These are phyloP conservation scores for Medicago ruthenica DNA, from an alignment of 306 rosid species.

Conservation along the genomic window DNA sequence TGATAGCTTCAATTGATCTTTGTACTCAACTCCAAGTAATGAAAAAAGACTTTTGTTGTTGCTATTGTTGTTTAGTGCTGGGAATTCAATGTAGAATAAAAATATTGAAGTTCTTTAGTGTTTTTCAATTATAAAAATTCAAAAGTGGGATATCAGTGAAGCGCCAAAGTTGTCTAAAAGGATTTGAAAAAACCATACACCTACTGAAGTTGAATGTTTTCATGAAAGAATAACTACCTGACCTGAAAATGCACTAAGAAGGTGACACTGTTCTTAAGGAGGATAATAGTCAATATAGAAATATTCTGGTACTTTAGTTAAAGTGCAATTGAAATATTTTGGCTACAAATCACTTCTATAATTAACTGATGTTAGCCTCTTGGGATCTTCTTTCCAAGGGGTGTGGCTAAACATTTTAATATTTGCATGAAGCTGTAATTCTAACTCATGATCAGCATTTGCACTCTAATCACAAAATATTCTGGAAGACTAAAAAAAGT, in stretches of 20 bases:
- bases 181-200: background rate
- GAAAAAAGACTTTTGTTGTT: background rate
- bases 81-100: background rate
- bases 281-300: no score
- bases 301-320: background rate
- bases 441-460: constrained; percentile 8
- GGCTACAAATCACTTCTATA: background rate
- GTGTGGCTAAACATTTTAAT: constrained; percentile 21
- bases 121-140: no score
- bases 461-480: constrained; percentile 15
- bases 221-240: background rate
- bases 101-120: no score
- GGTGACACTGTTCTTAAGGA: background rate
- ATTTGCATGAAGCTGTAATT: constrained; percentile 5
- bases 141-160: no score
- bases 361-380: no score
- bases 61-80: background rate
- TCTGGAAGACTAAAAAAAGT: background rate
- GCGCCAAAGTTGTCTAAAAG: background rate
- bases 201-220: background rate
- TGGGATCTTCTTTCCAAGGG: background rate
- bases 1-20: background rate
- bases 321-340: background rate
- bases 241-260: constrained; percentile 15
- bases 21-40: background rate